These are phyloP conservation scores for Euphorbia schlechtendalii DNA, from an alignment of 441 rosid genomes.

Conservation along the genomic window DNA sequence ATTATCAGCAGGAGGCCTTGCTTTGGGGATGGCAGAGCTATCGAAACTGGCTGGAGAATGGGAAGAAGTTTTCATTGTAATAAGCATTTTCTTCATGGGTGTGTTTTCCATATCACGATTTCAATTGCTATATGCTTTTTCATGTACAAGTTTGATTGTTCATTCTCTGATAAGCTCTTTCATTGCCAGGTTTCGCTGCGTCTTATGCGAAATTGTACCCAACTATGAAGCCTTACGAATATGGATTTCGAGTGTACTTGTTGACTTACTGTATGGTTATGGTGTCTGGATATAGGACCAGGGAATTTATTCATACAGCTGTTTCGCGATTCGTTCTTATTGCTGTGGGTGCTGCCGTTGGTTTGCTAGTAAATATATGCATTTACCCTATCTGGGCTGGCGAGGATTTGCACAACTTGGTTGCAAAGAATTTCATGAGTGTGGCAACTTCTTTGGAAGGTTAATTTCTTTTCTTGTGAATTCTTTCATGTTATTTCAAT, in stretches of 20 bases:
- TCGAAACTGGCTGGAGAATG: conserved; percentile 45
- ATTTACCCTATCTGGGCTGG: conserved; percentile 61
- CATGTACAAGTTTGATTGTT: conserved; percentile 7
- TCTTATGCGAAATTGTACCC: conserved; percentile 48
- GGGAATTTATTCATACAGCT: conserved; percentile 38
- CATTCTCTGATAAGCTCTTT: conserved; percentile 6
- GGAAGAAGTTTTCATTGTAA: conserved; percentile 54
- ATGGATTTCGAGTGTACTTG: conserved; percentile 53
- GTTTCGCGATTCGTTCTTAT: conserved; percentile 39
- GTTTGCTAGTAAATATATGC: conserved; percentile 37
- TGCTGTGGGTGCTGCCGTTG: conserved; percentile 43
- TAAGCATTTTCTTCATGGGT: conserved; percentile 84
- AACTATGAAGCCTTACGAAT: conserved; percentile 51
- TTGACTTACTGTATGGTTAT: conserved; percentile 52
- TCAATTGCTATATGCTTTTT: neutral
- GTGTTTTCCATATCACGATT: conserved; percentile 5
- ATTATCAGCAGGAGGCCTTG: conserved; percentile 77
- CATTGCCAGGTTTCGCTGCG: conserved; percentile 38
- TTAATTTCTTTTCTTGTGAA: conserved; percentile 15
- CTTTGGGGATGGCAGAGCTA: conserved; percentile 76
- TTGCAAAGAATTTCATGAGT: conserved; percentile 45
- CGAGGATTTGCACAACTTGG: conserved; percentile 54
- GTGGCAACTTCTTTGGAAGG: conserved; percentile 60
- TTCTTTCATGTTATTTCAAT: neutral
- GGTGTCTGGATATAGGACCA: conserved; percentile 44